A percentile compares a stretch with the other conserved stretches of the same genome.
Conservation (phyloP, 2,329 filamentous ascomycete species). For the Sphaceloma murrayae region DNA sequence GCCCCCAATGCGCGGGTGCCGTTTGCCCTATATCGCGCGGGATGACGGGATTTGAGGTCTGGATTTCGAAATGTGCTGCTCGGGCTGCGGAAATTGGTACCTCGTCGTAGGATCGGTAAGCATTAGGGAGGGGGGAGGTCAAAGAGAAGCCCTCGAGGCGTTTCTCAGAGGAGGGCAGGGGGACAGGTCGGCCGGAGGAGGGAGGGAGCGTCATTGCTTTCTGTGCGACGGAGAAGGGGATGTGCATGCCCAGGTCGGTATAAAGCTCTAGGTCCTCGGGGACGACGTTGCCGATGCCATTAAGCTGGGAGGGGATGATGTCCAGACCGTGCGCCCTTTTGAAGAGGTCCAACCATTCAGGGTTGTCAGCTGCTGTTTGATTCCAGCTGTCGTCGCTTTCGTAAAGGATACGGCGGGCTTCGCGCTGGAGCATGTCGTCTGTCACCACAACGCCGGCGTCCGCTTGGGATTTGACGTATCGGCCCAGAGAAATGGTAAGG, state of each 20-base stretch:
- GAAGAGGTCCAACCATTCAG: constrained; percentile 41
- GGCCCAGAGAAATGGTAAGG: constrained; percentile 38
- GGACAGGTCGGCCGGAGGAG: neutral
- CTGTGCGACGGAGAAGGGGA: constrained; percentile 21
- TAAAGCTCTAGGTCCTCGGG: constrained; percentile 31
- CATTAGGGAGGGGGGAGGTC: constrained; percentile 1
- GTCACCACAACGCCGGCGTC: constrained; percentile 34
- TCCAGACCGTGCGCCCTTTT: constrained; percentile 40
- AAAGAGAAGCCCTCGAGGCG: neutral
- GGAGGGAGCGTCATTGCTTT: constrained; percentile 12
- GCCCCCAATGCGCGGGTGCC: neutral
- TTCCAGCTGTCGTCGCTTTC: constrained; percentile 42
- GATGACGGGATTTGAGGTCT: constrained; percentile 3
- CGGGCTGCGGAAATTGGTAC: constrained; percentile 3
- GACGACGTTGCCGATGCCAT: constrained; percentile 25
- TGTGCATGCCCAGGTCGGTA: constrained; percentile 28
- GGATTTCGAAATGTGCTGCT: constrained; percentile 3
- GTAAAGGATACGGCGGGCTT: constrained; percentile 41
- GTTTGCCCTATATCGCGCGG: neutral
- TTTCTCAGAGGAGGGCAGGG: constrained; percentile 16
- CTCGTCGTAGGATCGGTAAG: constrained; percentile 12
- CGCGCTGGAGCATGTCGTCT: constrained; percentile 41
- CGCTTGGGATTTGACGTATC: constrained; percentile 34
- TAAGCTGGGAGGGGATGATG: constrained; percentile 27
- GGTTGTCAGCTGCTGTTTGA: constrained; percentile 32